Evolutionary conservation across 106 monocot genomes (phyloP).

Genomic region (Vanilla planifolia): DNA sequence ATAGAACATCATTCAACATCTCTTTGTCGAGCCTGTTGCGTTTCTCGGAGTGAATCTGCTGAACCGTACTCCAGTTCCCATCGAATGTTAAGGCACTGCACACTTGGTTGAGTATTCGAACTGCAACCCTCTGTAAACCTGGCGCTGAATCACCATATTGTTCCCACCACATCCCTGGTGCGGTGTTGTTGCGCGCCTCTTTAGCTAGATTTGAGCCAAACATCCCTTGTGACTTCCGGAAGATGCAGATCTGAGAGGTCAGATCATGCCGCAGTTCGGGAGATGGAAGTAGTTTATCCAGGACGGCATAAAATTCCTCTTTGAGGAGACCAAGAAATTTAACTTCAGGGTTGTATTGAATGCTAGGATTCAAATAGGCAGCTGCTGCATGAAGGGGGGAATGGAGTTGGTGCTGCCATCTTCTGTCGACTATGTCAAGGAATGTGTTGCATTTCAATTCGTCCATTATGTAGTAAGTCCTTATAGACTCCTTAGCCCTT

Average conservation of each 20-base stretch:
- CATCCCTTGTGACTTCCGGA: constrained; percentile 88
- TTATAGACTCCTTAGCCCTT: constrained; percentile 80
- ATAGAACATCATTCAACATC: constrained; percentile 55
- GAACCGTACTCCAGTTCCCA: constrained; percentile 47
- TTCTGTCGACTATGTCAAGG: constrained; percentile 76
- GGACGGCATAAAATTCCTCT: constrained; percentile 66
- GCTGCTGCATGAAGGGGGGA: constrained; percentile 88
- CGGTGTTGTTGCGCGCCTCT: constrained; percentile 69
- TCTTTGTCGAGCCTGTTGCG: constrained; percentile 85
- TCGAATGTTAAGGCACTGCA: constrained; percentile 66
- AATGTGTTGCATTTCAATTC: constrained; percentile 86
- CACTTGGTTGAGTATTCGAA: constrained; percentile 79
- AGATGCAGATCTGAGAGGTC: constrained; percentile 58
- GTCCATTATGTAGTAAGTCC: constrained; percentile 98
- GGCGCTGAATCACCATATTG: constrained; percentile 92
- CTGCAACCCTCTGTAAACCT: constrained; percentile 68
- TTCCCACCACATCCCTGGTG: constrained; percentile 97
- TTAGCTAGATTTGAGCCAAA: constrained; percentile 84
- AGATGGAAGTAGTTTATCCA: constrained; percentile 67
- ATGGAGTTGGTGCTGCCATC: constrained; percentile 80
- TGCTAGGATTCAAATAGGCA: constrained; percentile 85
- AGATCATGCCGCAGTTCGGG: constrained; percentile 74
- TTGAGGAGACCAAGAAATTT: constrained; percentile 78
- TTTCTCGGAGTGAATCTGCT: constrained; percentile 68
- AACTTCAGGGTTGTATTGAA: constrained; percentile 89